A percentile compares a stretch with the other conserved stretches of the same genome.
Evolutionary conservation across 192 early-diverging fungal species (phyloP).

Genomic region (Umbelopsis vinacea): DNA sequence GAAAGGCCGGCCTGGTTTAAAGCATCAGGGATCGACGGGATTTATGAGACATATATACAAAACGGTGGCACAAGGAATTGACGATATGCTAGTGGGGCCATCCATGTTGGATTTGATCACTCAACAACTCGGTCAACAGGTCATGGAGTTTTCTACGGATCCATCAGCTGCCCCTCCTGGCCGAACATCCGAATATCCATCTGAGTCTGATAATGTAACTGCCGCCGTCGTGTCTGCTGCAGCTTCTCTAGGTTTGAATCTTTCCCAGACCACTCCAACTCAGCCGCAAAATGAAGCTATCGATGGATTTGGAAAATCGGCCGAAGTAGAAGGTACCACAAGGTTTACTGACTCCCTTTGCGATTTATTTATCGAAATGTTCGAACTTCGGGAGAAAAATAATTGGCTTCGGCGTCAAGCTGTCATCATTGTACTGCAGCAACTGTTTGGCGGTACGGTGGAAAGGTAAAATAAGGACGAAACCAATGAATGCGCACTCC

Average conservation of each 20-base stretch:
- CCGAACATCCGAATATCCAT: background rate
- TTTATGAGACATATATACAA: constrained; percentile 72
- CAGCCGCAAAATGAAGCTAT: constrained; percentile 13
- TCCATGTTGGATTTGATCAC: constrained; percentile 76
- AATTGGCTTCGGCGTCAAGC: constrained; percentile 91
- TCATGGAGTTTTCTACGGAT: constrained; percentile 51
- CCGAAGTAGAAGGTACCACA: constrained; percentile 44
- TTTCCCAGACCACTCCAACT: constrained; percentile 24
- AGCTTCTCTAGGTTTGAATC: constrained; percentile 22
- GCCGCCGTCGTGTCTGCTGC: constrained; percentile 23
- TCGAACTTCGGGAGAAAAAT: constrained; percentile 85
- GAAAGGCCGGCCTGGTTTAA: background rate
- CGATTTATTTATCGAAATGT: constrained; percentile 89
- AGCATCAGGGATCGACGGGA: constrained; percentile 32
- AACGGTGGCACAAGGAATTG: constrained; percentile 75
- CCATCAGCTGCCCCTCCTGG: background rate
- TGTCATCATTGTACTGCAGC: constrained; percentile 82
- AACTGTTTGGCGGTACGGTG: constrained; percentile 85
- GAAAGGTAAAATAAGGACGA: constrained; percentile 61
- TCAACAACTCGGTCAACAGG: constrained; percentile 68
- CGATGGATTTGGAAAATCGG: constrained; percentile 11
- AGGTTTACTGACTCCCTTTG: constrained; percentile 73
- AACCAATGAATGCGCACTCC: constrained; percentile 9
- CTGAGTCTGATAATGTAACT: constrained; percentile 24
- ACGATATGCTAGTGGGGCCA: constrained; percentile 68